A percentile compares a stretch with the other conserved stretches of the same genome.
Evolutionary conservation across 108 stramenopile genomes (phyloP).

Genomic region (Nitzschia sp.): DNA sequence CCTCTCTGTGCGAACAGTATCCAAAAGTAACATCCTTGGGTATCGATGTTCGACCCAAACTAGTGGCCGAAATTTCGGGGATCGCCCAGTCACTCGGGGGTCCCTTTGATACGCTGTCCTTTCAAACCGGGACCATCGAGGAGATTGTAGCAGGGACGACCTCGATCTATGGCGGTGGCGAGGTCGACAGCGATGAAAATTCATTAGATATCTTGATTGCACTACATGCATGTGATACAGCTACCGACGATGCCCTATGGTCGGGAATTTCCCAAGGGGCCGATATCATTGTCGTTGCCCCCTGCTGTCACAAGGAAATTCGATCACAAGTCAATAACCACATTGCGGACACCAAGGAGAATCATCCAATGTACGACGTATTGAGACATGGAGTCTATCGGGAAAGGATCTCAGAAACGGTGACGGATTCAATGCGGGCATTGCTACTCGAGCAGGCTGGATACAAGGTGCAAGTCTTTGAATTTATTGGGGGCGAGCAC

Average conservation of each 20-base stretch:
- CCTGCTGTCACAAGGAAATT: slow-evolving; percentile 89
- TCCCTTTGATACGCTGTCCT: slow-evolving; percentile 55
- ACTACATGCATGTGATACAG: slow-evolving; percentile 91
- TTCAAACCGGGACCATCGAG: slow-evolving; percentile 71
- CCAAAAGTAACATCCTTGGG: slow-evolving; percentile 49
- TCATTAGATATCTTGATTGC: slow-evolving; percentile 72
- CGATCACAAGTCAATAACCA: slow-evolving; percentile 78
- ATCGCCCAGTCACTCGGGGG: slow-evolving; percentile 59
- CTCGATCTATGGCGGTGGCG: background rate
- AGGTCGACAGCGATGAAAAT: slow-evolving; percentile 7
- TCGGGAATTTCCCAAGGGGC: slow-evolving; percentile 54
- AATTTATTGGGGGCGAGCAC: slow-evolving; percentile 86
- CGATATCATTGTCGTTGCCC: slow-evolving; percentile 74
- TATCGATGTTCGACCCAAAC: slow-evolving; percentile 76
- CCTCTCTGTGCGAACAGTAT: slow-evolving; percentile 52
- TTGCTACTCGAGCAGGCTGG: slow-evolving; percentile 76
- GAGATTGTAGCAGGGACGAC: slow-evolving; percentile 23
- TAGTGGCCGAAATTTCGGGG: slow-evolving; percentile 68
- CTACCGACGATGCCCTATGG: slow-evolving; percentile 83
- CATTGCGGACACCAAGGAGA: slow-evolving; percentile 21
- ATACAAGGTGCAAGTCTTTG: slow-evolving; percentile 87
- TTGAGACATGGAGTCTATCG: slow-evolving; percentile 72
- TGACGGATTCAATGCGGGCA: slow-evolving; percentile 78
- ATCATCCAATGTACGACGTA: slow-evolving; percentile 54
- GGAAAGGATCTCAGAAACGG: slow-evolving; percentile 75